Base-by-base conservation (phyloP, 2,329 filamentous ascomycete genomes). In the Corinectria fuckeliana region DNA sequence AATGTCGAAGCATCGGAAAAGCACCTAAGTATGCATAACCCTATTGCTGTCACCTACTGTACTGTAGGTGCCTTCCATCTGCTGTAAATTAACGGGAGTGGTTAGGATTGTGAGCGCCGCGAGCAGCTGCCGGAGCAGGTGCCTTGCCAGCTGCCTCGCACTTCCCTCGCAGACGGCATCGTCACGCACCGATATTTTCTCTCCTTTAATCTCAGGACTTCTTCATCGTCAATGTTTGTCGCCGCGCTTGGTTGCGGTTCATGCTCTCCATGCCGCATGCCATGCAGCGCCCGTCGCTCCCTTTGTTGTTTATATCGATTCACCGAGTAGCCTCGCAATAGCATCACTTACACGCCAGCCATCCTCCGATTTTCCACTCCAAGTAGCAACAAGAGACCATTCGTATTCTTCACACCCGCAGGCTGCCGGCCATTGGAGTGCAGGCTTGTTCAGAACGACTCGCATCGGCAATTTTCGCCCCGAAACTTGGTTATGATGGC, bases 61-160 rank as follows among this genome's bases (percentile, higher is more conserved):
- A n/a, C n/a, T n/a, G n/a, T n/a, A n/a, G n/a, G n/a, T n/a, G n/a
- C n/a, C 32, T 16, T 5, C 5, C 32, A 7, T 10, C n/a, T n/a
- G n/a, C n/a, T n/a, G n/a, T n/a, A 14, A 38, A 10, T 20, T 18
- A 13, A 2, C 18, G 36, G 36, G 8, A 38, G 36, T n/a, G 20
- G 36, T 14, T 16, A 20, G 10, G 14, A 6, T 3, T 6, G 5
- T 18, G 9, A 45, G n/a, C n/a, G 3, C 5, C 2, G 4, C 11
- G 34, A 20, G 25, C 44, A 52, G 26, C 45, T 41, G 36, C 14
- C 45, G 32, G 30, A 18, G 34, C 30, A 48, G 18, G 52, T 25
- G 18, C 32, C 45, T 45, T 66, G 64, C 50, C 63, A 66, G 50
- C 60, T 67, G 64, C 51, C 57, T 58, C 47, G 53, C 67, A 69